Evolutionary conservation across 768 basidiomycete genomes (phyloP).

Genomic region (Chalciporus chontae): DNA sequence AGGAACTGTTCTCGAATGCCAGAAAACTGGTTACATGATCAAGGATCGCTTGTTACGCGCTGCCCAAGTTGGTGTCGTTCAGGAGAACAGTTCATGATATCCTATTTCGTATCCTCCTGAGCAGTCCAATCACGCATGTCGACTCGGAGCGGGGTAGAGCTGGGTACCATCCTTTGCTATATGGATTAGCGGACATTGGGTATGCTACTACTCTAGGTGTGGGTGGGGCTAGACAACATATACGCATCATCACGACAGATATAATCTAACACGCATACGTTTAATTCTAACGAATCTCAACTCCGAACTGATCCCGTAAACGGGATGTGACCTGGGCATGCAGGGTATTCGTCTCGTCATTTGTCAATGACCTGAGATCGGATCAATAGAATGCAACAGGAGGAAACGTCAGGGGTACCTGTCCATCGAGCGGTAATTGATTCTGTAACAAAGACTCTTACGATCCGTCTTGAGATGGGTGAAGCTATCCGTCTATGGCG

Average conservation of each 20-base stretch:
- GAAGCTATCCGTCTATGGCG: constrained; percentile 83
- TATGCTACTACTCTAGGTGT: constrained; percentile 28
- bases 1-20: constrained; percentile 87
- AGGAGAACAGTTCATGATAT: constrained; percentile 46
- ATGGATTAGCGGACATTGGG: constrained; percentile 11
- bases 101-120: neutral
- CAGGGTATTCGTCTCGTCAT: constrained; percentile 83
- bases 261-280: constrained; percentile 36
- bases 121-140: neutral
- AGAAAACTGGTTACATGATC: constrained; percentile 90
- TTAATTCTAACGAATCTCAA: constrained; percentile 76
- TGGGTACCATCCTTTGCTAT: neutral
- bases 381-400: constrained; percentile 2
- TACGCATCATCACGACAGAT: constrained; percentile 32
- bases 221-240: constrained; percentile 19
- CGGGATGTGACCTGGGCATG: constrained; percentile 59
- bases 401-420: constrained; percentile 43
- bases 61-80: constrained; percentile 94
- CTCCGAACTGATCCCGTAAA: constrained; percentile 62
- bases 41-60: constrained; percentile 91
- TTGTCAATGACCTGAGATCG: constrained; percentile 70
- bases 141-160: neutral
- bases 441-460: constrained; percentile 80
- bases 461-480: constrained; percentile 82
- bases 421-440: constrained; percentile 97